Evolutionary conservation across 2,329 filamentous ascomycete species (phyloP).

Genomic region (Fusarium poae): DNA sequence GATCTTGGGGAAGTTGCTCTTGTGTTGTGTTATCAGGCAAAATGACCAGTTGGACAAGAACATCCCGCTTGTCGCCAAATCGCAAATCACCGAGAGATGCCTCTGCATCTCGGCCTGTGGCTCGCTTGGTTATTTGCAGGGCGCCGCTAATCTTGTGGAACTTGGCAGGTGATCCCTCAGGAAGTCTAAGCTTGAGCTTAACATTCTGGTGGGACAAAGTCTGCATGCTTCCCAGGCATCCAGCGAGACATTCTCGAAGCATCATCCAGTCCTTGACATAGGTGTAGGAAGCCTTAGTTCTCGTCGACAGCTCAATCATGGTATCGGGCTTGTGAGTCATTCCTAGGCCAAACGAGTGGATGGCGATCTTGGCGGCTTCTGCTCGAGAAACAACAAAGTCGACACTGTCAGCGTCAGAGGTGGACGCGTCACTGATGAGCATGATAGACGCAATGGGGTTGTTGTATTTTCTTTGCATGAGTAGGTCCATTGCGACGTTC

Average conservation of each 20-base stretch:
- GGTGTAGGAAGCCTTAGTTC: slow-evolving; percentile 96
- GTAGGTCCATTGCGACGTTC: slow-evolving; percentile 96
- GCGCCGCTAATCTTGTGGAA: slow-evolving; percentile 99
- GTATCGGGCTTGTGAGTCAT: slow-evolving; percentile 98
- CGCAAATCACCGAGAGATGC: slow-evolving; percentile 90
- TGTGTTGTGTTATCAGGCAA: slow-evolving; percentile 84
- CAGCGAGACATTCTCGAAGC: slow-evolving; percentile 94
- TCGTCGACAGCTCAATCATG: slow-evolving; percentile 95
- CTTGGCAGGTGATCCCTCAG: slow-evolving; percentile 96
- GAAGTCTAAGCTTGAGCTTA: slow-evolving; percentile 91
- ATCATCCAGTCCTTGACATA: slow-evolving; percentile 99
- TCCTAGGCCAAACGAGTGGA: slow-evolving; percentile 95
- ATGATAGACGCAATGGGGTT: slow-evolving; percentile 96
- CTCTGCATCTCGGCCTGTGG: slow-evolving; percentile 93
- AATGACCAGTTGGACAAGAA: slow-evolving; percentile 94
- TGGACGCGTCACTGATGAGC: slow-evolving; percentile 96
- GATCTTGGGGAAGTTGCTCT: slow-evolving; percentile 89
- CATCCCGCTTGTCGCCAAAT: slow-evolving; percentile 94
- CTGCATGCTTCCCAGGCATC: slow-evolving; percentile 91
- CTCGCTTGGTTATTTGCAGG: slow-evolving; percentile 94
- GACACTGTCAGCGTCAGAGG: slow-evolving; percentile 92
- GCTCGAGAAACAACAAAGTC: slow-evolving; percentile 97
- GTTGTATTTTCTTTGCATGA: slow-evolving; percentile 97
- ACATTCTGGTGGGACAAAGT: slow-evolving; percentile 98
- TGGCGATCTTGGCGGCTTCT: slow-evolving; percentile 97